Percentiles rank a stretch among this genome's conserved stretches.
Conservation (phyloP, 2,329 filamentous ascomycete species). For the Exophiala mesophila region DNA sequence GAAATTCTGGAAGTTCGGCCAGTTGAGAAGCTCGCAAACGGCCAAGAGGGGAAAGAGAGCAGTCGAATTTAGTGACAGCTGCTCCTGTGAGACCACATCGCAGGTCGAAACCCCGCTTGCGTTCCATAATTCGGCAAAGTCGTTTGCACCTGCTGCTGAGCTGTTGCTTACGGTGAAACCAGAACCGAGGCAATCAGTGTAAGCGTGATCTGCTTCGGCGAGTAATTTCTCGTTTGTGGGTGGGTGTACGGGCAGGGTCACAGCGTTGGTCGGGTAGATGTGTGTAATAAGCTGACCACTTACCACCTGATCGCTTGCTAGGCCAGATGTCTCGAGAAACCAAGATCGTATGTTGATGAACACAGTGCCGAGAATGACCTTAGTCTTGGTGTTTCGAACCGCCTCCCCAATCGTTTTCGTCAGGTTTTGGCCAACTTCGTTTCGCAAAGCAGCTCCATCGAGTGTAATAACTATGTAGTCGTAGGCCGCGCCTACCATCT, state of each 20-base stretch:
- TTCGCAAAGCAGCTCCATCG: slow-evolving; percentile 4
- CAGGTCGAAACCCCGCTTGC: slow-evolving; percentile 5
- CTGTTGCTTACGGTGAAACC: slow-evolving; percentile 1
- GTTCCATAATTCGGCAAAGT: slow-evolving; percentile 5
- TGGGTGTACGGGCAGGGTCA: slow-evolving; percentile 3
- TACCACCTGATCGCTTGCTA: slow-evolving; percentile 1
- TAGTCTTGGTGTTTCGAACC: slow-evolving; percentile 1
- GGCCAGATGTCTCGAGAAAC: slow-evolving; percentile 3
- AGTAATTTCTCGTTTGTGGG: neutral
- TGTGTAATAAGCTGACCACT: neutral
- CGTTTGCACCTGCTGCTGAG: slow-evolving; percentile 1
- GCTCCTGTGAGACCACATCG: neutral
- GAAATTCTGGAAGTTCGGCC: slow-evolving; percentile 1
- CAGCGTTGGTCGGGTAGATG: slow-evolving; percentile 1
- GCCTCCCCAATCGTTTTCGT: slow-evolving; percentile 1
- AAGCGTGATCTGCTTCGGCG: slow-evolving; percentile 5
- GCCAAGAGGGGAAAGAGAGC: slow-evolving; percentile 3
- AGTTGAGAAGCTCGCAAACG: slow-evolving; percentile 1
- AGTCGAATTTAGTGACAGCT: neutral
- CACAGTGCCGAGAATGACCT: slow-evolving; percentile 3
- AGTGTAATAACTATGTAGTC: slow-evolving; percentile 6
- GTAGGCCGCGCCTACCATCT: slow-evolving; percentile 2
- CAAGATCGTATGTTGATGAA: slow-evolving; percentile 3
- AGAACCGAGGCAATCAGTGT: slow-evolving; percentile 3
- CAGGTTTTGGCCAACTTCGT: slow-evolving; percentile 3